Percentiles rank a stretch among this genome's conserved stretches.
phyloP scores from a whole-genome alignment of 495 filamentous ascomycete genomes.

The Daldinia loculata region DNA sequence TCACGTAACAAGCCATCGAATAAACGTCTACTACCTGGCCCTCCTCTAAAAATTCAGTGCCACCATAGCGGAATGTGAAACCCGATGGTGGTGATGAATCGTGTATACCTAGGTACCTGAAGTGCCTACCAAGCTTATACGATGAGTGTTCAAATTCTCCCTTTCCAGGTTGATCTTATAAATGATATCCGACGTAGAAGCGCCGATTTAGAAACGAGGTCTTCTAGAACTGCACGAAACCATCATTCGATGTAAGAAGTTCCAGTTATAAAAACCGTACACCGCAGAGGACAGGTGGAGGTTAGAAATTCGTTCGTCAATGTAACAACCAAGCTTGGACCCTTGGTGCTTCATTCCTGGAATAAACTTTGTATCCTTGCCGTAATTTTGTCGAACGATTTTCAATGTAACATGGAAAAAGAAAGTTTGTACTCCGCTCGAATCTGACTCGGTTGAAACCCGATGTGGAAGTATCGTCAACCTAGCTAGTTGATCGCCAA shows the following conservation, averaged over 20 bases:
- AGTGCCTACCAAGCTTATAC: neutral
- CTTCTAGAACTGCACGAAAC: neutral
- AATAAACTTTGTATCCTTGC: constrained; percentile 1
- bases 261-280: neutral
- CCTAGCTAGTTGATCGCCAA: neutral
- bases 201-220: neutral
- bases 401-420: neutral
- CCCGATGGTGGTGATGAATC: neutral
- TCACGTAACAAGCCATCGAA: too few species aligned
- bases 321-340: neutral
- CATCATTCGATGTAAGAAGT: neutral
- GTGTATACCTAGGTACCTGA: neutral
- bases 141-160: neutral
- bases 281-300: neutral
- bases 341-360: neutral
- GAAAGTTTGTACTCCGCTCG: constrained; percentile 6
- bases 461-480: constrained; percentile 10
- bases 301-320: neutral
- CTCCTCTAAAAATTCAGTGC: neutral
- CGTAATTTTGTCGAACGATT: neutral
- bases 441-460: neutral
- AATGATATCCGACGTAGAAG: neutral
- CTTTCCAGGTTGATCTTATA: neutral
- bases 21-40: too few species aligned
- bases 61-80: neutral